phyloP scores from a whole-genome alignment of 768 basidiomycete species.

The Rhodotorula kratochvilovae region DNA sequence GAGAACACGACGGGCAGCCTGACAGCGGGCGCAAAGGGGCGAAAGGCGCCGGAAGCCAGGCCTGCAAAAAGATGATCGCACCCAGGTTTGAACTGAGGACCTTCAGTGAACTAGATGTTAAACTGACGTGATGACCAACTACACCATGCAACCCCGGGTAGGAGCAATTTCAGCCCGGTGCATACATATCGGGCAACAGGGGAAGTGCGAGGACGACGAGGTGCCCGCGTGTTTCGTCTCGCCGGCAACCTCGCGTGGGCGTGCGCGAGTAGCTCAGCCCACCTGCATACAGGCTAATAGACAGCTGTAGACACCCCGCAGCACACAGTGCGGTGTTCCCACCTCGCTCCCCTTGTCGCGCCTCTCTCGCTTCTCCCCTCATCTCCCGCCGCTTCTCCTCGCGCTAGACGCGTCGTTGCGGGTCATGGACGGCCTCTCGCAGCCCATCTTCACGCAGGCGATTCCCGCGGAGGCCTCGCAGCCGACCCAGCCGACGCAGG shows the following conservation, averaged over 20 bases:
- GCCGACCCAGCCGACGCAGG: not conserved
- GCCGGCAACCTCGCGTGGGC: too few species aligned
- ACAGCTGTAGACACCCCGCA: too few species aligned
- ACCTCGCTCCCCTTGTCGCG: not conserved
- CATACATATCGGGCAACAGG: too few species aligned
- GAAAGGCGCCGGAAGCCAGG: too few species aligned
- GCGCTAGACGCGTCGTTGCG: not conserved
- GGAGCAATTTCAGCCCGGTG: too few species aligned
- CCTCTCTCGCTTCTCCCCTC: not conserved
- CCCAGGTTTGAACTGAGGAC: slow-evolving; percentile 24
- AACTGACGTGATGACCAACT: slow-evolving; percentile 20
- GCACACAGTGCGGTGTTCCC: too few species aligned
- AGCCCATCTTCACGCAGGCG: slow-evolving; percentile 9
- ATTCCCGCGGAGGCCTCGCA: not conserved
- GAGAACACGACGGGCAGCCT: too few species aligned
- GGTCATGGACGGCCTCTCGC: slow-evolving; percentile 5
- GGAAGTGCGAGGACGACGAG: too few species aligned
- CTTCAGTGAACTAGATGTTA: slow-evolving; percentile 15
- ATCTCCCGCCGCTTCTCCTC: not conserved
- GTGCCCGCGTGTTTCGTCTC: too few species aligned
- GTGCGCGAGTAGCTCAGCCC: too few species aligned
- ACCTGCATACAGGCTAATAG: too few species aligned
- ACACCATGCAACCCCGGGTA: slow-evolving; percentile 10
- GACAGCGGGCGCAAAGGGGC: too few species aligned
- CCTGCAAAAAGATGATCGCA: slow-evolving; percentile 8